Evolutionary conservation across 1,284 basidiomycete species (phyloP).

Genomic region (Heterobasidion annosum): DNA sequence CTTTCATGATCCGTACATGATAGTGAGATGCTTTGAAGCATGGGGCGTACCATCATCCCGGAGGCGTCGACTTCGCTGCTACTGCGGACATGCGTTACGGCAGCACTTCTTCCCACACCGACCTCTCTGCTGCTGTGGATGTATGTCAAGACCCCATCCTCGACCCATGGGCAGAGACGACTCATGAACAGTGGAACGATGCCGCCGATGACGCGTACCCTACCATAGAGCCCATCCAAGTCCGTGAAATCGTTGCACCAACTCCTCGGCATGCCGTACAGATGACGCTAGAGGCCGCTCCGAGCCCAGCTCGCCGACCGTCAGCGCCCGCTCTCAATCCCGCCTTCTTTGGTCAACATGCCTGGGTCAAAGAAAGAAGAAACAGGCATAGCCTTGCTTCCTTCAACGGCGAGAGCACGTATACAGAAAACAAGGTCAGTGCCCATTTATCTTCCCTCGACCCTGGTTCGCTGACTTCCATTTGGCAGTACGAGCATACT

Average conservation of each 20-base stretch:
- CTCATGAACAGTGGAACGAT: too few species aligned
- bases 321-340: background rate
- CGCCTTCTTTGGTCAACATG: background rate
- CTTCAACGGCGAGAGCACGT: background rate
- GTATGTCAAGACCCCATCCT: too few species aligned
- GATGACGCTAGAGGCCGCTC: background rate
- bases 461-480: background rate
- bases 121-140: too few species aligned
- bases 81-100: too few species aligned
- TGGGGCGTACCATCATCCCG: background rate
- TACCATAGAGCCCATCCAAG: too few species aligned
- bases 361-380: background rate
- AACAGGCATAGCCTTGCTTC: background rate
- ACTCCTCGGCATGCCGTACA: background rate
- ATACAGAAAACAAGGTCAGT: background rate
- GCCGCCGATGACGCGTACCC: too few species aligned
- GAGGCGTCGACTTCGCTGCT: too few species aligned
- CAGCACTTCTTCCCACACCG: too few species aligned
- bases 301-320: background rate
- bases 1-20: too few species aligned
- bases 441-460: background rate
- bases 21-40: background rate
- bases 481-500: background rate
- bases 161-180: too few species aligned
- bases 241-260: too few species aligned